Conservation (phyloP, 305 asterid species). For the Rubia tinctorum region DNA sequence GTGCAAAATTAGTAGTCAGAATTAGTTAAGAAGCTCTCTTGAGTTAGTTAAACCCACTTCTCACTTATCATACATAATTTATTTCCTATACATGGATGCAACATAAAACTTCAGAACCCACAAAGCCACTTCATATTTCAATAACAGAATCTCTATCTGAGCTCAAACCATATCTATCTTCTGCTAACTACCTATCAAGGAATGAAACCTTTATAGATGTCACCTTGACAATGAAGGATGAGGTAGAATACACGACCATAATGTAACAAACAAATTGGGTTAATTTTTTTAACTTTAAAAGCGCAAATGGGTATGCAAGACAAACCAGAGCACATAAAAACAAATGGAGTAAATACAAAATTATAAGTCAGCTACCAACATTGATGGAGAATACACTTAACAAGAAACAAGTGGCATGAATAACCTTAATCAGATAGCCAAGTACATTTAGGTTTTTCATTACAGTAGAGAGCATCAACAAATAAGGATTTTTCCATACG, state of each 20-base stretch:
- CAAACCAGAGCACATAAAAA: not conserved
- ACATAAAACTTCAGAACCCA: not conserved
- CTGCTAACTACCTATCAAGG: not conserved
- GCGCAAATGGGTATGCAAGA: not conserved
- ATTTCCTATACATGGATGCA: not conserved
- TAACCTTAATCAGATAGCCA: slow-evolving; percentile 83
- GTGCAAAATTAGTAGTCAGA: no score
- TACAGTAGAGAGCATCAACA: slow-evolving; percentile 79
- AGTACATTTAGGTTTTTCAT: slow-evolving; percentile 66
- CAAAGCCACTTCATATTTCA: not conserved
- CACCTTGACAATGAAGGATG: not conserved
- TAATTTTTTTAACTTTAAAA: not conserved
- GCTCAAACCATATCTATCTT: not conserved
- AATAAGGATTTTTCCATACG: slow-evolving; percentile 71
- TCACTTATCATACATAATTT: not conserved
- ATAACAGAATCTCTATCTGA: not conserved
- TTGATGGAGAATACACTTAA: not conserved
- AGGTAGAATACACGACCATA: not conserved
- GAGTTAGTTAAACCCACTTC: not conserved
- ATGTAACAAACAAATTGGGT: not conserved
- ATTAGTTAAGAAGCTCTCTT: not conserved
- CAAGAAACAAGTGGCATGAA: slow-evolving; percentile 1
- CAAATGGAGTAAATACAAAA: no score
- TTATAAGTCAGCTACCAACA: not conserved
- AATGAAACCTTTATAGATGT: not conserved